phyloP scores from a whole-genome alignment of 225 moss, liverwort and hornwort genomes.

The Takakia lepidozioides region DNA sequence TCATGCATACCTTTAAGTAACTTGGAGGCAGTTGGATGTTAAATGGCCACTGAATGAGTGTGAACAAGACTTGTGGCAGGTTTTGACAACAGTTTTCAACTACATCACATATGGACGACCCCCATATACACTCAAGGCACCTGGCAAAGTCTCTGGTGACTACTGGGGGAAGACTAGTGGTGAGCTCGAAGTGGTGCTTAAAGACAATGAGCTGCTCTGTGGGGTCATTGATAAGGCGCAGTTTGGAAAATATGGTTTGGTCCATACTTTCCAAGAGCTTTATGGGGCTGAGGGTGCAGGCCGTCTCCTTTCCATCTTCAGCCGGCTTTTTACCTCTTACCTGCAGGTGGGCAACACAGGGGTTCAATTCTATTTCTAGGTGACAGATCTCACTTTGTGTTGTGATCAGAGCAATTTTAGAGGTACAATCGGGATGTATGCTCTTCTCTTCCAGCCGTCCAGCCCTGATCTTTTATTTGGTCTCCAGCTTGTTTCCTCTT shows the following conservation, averaged over 20 bases:
- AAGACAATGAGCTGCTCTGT: slow-evolving; percentile 85
- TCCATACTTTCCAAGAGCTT: slow-evolving; percentile 92
- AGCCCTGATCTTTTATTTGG: no score
- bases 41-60: no score
- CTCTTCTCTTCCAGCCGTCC: no score
- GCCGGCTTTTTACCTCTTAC: slow-evolving; percentile 89
- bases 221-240: slow-evolving; percentile 97
- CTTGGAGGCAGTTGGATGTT: no score
- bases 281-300: slow-evolving; percentile 87
- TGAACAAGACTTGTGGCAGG: no score
- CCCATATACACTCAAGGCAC: slow-evolving; percentile 77
- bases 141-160: slow-evolving; percentile 84
- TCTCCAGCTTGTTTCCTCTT: no score
- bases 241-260: slow-evolving; percentile 91
- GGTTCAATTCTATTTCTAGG: not conserved
- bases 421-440: no score
- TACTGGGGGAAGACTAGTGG: slow-evolving; percentile 93
- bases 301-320: slow-evolving; percentile 80
- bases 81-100: slow-evolving; percentile 85
- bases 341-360: slow-evolving; percentile 71
- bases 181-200: slow-evolving; percentile 72
- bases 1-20: no score
- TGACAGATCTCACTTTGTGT: not conserved
- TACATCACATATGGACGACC: slow-evolving; percentile 66
- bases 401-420: not conserved